These are phyloP conservation scores for Trametes versicolor DNA, from an alignment of 1,284 basidiomycete genomes.

Conservation along the genomic window DNA sequence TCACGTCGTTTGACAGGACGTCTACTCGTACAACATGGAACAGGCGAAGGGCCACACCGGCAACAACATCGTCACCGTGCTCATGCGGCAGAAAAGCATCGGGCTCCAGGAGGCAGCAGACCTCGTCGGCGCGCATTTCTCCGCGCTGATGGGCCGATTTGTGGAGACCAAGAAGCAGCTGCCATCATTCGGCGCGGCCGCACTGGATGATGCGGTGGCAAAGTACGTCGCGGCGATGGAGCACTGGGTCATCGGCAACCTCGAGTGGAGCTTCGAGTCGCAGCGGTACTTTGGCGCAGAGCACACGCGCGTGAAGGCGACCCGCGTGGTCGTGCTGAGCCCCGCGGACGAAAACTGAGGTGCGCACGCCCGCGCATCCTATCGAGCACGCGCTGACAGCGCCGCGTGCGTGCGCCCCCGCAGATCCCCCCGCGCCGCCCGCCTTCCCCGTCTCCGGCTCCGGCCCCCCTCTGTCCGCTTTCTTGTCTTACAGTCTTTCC, in stretches of 20 bases:
- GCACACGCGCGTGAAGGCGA: conserved; percentile 39
- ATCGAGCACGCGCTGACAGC: conserved; percentile 8
- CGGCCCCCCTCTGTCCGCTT: neutral
- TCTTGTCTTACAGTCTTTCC: conserved; percentile 8
- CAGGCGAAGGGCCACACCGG: conserved; percentile 48
- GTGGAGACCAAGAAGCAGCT: conserved; percentile 40
- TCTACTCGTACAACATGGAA: conserved; percentile 56
- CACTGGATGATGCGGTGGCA: conserved; percentile 44
- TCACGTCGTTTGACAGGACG: conserved; percentile 44
- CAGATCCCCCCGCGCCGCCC: neutral
- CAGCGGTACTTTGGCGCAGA: conserved; percentile 48
- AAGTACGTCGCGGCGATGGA: conserved; percentile 48
- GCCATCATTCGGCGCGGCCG: conserved; percentile 44
- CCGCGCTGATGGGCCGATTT: conserved; percentile 44
- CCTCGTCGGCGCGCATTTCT: conserved; percentile 46
- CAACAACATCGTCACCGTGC: conserved; percentile 53
- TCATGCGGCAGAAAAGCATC: conserved; percentile 48
- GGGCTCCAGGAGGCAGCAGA: conserved; percentile 49
- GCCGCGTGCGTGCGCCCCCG: neutral
- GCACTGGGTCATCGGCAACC: conserved; percentile 50
- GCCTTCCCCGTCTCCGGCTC: no score
- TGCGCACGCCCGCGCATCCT: neutral
- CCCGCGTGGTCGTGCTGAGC: conserved; percentile 35
- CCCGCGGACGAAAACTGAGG: conserved; percentile 24
- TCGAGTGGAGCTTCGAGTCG: conserved; percentile 53